A percentile compares a stretch with the other conserved stretches of the same genome.
Conservation (phyloP, 306 rosid species). For the Albizia julibrissin region DNA sequence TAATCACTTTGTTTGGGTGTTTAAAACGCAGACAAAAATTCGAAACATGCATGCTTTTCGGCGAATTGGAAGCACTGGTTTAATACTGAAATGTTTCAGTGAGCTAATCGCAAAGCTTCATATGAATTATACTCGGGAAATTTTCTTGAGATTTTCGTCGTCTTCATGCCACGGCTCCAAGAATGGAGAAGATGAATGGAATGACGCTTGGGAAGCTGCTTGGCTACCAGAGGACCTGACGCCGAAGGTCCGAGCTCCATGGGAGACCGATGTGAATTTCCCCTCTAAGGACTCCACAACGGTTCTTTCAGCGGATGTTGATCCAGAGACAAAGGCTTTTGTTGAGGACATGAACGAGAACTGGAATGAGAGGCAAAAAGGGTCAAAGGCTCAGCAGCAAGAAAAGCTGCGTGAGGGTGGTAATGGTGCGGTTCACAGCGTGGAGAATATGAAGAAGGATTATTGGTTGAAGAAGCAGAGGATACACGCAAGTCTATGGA, state of each 20-base stretch:
- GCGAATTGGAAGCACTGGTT: slow-evolving; percentile 29
- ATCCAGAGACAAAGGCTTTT: slow-evolving; percentile 79
- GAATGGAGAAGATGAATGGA: slow-evolving; percentile 82
- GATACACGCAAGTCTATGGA: slow-evolving; percentile 87
- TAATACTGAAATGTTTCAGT: slow-evolving; percentile 22
- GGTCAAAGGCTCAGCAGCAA: slow-evolving; percentile 42
- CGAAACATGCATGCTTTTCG: slow-evolving; percentile 52
- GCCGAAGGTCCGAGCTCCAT: slow-evolving; percentile 61
- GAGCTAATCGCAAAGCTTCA: slow-evolving; percentile 25
- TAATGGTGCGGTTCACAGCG: slow-evolving; percentile 58
- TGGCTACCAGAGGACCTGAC: slow-evolving; percentile 88
- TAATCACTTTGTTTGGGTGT: background rate
- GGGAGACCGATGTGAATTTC: slow-evolving; percentile 82
- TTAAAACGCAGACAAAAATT: background rate
- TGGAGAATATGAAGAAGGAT: slow-evolving; percentile 86
- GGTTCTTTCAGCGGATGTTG: slow-evolving; percentile 49
- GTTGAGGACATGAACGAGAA: slow-evolving; percentile 91
- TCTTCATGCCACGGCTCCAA: slow-evolving; percentile 33
- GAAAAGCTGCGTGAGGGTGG: slow-evolving; percentile 35
- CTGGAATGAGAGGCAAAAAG: slow-evolving; percentile 71
- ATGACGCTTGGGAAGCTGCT: slow-evolving; percentile 90
- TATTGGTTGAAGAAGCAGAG: slow-evolving; percentile 88
- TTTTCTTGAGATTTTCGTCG: slow-evolving; percentile 22
- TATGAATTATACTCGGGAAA: background rate
- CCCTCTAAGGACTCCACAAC: slow-evolving; percentile 38